phyloP scores from a whole-genome alignment of 306 rosid genomes.

The Cicer judaicum region DNA sequence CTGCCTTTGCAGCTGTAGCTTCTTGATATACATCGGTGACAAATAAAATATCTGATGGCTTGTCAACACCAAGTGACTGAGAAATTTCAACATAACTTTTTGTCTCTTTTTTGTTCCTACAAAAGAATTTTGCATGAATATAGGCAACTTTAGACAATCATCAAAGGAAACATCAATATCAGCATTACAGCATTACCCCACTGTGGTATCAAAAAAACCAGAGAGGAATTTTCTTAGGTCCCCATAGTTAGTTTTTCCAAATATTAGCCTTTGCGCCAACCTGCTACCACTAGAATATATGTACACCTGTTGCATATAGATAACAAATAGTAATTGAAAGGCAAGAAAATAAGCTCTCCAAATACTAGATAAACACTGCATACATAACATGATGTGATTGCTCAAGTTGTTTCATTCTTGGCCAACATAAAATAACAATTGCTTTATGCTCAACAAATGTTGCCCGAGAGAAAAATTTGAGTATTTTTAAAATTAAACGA shows the following conservation, averaged over 20 bases:
- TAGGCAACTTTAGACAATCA: constrained; percentile 8
- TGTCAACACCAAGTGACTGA: constrained; percentile 82
- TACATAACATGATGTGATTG: constrained; percentile 12
- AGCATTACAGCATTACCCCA: constrained; percentile 78
- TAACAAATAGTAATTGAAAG: constrained; percentile 35
- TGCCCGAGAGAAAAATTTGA: constrained; percentile 20
- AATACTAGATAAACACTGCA: constrained; percentile 34
- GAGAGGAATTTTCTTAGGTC: constrained; percentile 83
- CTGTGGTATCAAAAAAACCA: constrained; percentile 88
- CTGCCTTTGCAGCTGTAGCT: constrained; percentile 91
- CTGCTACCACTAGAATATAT: constrained; percentile 99
- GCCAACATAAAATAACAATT: constrained; percentile 26
- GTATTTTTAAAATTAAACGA: constrained; percentile 10
- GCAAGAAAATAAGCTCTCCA: constrained; percentile 35
- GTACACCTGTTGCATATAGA: constrained; percentile 69
- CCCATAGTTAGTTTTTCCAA: constrained; percentile 84
- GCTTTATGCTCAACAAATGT: constrained; percentile 28
- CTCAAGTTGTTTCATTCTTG: constrained; percentile 23
- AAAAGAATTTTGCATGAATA: constrained; percentile 36
- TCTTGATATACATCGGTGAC: constrained; percentile 88
- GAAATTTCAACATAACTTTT: constrained; percentile 76
- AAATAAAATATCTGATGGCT: constrained; percentile 79
- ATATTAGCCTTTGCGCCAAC: constrained; percentile 89
- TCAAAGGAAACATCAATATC: constrained; percentile 13
- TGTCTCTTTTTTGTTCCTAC: constrained; percentile 85